phyloP scores from a whole-genome alignment of 371 early-diverging fungal genomes.

The Mortierella sp. region DNA sequence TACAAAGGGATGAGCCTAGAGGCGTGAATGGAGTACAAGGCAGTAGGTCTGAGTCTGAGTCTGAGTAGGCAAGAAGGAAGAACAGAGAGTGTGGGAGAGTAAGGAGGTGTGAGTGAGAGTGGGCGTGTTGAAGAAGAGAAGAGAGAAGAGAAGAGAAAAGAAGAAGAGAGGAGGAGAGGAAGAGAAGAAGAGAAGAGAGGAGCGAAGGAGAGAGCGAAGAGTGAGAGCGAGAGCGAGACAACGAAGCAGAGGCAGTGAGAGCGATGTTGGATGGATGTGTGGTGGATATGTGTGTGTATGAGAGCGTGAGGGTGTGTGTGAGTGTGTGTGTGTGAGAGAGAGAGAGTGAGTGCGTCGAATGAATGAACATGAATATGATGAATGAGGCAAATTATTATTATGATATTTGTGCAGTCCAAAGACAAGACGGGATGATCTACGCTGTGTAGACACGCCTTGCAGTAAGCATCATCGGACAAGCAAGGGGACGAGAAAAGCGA shows the following conservation, averaged over 20 bases:
- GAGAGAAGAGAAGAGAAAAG: conserved; percentile 12
- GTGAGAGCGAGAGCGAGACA: no score
- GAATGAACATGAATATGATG: no score
- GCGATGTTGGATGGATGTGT: no score
- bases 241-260: no score
- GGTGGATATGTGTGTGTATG: neutral
- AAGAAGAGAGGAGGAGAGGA: neutral
- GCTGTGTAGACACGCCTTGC: no score
- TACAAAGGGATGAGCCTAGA: conserved; percentile 6
- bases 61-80: neutral
- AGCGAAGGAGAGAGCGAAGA: neutral
- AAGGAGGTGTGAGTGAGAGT: neutral
- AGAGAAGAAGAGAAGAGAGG: neutral
- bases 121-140: neutral
- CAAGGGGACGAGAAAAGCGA: no score
- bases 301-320: neutral
- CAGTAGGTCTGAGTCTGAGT: neutral
- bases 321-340: neutral
- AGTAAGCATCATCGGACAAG: no score
- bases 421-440: no score
- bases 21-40: conserved; percentile 5
- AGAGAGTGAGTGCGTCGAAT: no score
- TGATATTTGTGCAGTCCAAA: no score
- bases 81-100: neutral
- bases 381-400: no score